These are phyloP conservation scores for Pseudopediastrum boryanum DNA, from an alignment of 139 green algal genomes.

Conservation along the genomic window DNA sequence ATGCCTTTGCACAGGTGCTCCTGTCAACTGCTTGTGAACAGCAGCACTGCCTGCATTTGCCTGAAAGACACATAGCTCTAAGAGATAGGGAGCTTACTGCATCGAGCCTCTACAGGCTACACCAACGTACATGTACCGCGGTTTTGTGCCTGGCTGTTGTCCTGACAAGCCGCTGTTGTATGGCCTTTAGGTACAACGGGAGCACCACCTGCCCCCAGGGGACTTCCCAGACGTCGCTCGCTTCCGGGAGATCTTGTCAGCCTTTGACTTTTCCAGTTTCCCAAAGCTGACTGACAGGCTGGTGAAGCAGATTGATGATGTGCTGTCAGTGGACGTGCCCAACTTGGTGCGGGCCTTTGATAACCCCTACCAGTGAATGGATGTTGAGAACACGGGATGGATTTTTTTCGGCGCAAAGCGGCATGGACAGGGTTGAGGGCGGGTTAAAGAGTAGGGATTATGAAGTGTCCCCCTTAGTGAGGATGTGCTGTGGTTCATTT, in stretches of 20 bases:
- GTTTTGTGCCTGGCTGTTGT: not conserved
- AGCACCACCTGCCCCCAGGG: slow-evolving; percentile 87
- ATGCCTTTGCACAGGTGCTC: no score
- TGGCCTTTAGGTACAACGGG: slow-evolving; percentile 76
- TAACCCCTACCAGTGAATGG: slow-evolving; percentile 72
- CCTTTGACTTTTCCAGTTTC: slow-evolving; percentile 77
- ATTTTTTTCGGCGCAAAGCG: not conserved
- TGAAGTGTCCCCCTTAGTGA: not conserved
- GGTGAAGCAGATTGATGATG: slow-evolving; percentile 80
- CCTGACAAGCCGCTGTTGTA: not conserved
- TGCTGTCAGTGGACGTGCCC: slow-evolving; percentile 88
- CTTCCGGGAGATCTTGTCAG: slow-evolving; percentile 84
- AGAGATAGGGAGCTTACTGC: not conserved
- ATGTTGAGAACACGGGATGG: not conserved
- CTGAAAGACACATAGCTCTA: not conserved
- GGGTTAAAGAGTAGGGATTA: not conserved
- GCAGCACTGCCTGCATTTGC: not conserved
- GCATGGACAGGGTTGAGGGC: not conserved
- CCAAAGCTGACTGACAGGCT: slow-evolving; percentile 61
- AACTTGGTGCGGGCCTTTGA: slow-evolving; percentile 87
- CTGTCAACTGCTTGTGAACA: no score
- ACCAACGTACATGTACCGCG: not conserved
- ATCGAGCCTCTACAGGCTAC: not conserved
- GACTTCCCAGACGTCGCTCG: slow-evolving; percentile 90
- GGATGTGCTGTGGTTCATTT: not conserved